Base-by-base conservation (phyloP, 2,329 filamentous ascomycete species). In the Neonectria punicea region DNA sequence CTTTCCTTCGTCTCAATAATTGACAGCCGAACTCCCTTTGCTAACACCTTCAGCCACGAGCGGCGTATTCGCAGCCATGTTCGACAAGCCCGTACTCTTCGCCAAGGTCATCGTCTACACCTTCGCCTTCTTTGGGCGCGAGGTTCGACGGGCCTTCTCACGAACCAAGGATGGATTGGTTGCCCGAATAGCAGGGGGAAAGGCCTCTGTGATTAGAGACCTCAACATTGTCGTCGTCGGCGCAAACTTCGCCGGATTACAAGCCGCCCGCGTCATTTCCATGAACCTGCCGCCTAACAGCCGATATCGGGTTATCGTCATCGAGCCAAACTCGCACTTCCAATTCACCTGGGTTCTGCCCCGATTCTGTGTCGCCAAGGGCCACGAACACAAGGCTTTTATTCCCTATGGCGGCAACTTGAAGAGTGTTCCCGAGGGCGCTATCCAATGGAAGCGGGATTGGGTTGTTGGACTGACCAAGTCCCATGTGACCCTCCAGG, bases 301-400 rank as follows among this genome's bases (percentile, higher is more conserved):
- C 36, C 76, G 73, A 9, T 88, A 84, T 73, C 80, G 81, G 4
- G 82, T 89, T 4, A 77, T 90, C 0, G 77, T 90, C 4, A 73
- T 90, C 30, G 88, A 91, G 74, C 85, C 84, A 50, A 87, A 88
- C 72, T 84, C 82, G 4, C 87, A 90, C 74, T 87, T 90, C 74
- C 84, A 90, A 67, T 89, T 86, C 70, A 85, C 86, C 0, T 90
- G 87, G 82, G 82, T 85, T 13, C 82, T 90, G 41, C 88, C 89
- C 0, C 82, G 88, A 4, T 89, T 86, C 72, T 85, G 82, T 44
- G 87, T 90, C 14, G 78, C 86, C 5, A 75, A 80, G n/a, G 75
- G 75, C 20, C 84, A 88, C 51, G 87, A 89, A 66, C 75, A 86
- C 61, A 86, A 86, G 70, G 86, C 86, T 0, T 90, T 90, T 66